Evolutionary conservation across 1,139 yeast genomes (phyloP).

Genomic region (Protomyces inouyei): DNA sequence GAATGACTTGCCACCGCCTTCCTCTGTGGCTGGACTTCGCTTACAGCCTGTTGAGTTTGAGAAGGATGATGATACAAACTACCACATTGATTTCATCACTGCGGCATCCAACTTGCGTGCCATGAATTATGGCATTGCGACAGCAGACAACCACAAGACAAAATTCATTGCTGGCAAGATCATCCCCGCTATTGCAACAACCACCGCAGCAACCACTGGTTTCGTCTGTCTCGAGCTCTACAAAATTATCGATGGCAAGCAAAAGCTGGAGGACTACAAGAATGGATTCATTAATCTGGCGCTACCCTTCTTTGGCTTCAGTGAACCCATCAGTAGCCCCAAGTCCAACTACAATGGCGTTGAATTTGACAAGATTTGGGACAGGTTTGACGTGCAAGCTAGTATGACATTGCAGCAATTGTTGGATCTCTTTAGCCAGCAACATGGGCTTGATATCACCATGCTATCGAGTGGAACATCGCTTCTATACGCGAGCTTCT

Average conservation of each 20-base stretch:
- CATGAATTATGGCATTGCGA: slow-evolving; percentile 75
- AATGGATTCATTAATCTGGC: slow-evolving; percentile 94
- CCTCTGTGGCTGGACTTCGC: slow-evolving; percentile 82
- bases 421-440: slow-evolving; percentile 66
- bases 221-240: slow-evolving; percentile 85
- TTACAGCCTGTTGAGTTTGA: slow-evolving; percentile 86
- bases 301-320: slow-evolving; percentile 91
- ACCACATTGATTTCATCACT: slow-evolving; percentile 92
- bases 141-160: slow-evolving; percentile 63
- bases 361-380: slow-evolving; percentile 88
- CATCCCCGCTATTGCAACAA: slow-evolving; percentile 92
- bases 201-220: slow-evolving; percentile 95
- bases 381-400: slow-evolving; percentile 76
- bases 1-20: slow-evolving; percentile 78
- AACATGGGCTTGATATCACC: slow-evolving; percentile 79
- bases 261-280: slow-evolving; percentile 76
- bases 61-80: slow-evolving; percentile 94
- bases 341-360: slow-evolving; percentile 77
- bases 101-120: slow-evolving; percentile 98
- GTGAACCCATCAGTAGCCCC: slow-evolving; percentile 87
- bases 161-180: slow-evolving; percentile 60
- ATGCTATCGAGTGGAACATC: slow-evolving; percentile 93
- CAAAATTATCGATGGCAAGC: slow-evolving; percentile 71
- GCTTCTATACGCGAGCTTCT: slow-evolving; percentile 83
- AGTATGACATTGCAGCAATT: slow-evolving; percentile 72